Evolutionary conservation across 2,329 filamentous ascomycete genomes (phyloP).

Genomic region (Capronia americana): DNA sequence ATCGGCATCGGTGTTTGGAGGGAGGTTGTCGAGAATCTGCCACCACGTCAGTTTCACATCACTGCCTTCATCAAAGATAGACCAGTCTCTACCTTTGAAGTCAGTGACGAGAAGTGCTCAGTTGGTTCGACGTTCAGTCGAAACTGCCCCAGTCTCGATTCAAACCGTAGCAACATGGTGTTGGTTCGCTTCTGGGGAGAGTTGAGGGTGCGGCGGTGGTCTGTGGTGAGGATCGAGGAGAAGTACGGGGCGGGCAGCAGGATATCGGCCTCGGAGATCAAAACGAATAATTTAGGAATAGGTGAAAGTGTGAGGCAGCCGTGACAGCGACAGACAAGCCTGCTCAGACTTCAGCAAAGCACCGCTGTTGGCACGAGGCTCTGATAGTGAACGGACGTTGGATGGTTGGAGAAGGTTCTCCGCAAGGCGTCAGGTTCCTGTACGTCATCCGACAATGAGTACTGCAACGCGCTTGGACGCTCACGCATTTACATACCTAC

Average conservation of each 20-base stretch:
- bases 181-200: background rate
- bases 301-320: conserved; percentile 8
- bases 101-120: conserved; percentile 70
- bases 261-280: background rate
- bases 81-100: conserved; percentile 49
- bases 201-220: conserved; percentile 1
- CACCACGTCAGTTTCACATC: background rate
- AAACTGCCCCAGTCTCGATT: conserved; percentile 91
- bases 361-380: background rate
- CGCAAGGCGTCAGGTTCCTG: background rate
- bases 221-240: background rate
- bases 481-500: background rate
- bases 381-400: background rate
- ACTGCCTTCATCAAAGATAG: background rate
- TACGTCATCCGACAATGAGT: background rate
- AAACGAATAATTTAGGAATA: background rate
- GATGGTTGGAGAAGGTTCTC: conserved; percentile 12
- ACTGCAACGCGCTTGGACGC: background rate
- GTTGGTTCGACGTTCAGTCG: conserved; percentile 78
- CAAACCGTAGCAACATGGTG: conserved; percentile 80
- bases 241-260: background rate
- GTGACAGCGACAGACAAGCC: conserved; percentile 7
- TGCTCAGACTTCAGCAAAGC: background rate
- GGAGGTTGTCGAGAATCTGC: conserved; percentile 66
- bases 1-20: conserved; percentile 59